Evolutionary conservation across 805 yeast genomes (phyloP).

Genomic region (Kodamaea lidongshanica): DNA sequence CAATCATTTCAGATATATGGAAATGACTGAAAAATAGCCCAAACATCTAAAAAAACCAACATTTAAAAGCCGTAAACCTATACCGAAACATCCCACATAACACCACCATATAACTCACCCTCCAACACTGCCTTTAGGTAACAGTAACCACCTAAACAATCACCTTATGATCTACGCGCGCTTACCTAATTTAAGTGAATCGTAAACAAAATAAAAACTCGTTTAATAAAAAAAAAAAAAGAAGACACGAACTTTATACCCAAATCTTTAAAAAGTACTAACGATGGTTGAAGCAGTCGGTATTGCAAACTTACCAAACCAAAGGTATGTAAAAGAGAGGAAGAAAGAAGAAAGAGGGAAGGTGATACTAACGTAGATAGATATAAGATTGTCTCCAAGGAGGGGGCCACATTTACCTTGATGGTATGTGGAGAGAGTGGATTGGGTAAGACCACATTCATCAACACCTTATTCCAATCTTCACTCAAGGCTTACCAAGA

Average conservation of each 20-base stretch:
- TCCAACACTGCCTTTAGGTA: no score
- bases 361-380: conserved; percentile 23
- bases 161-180: no score
- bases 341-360: background rate
- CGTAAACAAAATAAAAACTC: conserved; percentile 6
- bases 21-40: no score
- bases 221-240: conserved; percentile 8
- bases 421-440: conserved; percentile 93
- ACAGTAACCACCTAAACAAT: no score
- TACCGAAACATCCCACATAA: no score
- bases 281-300: conserved; percentile 57
- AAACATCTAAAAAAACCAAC: no score
- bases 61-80: no score
- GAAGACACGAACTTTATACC: conserved; percentile 9
- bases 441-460: conserved; percentile 84
- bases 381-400: conserved; percentile 67
- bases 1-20: no score
- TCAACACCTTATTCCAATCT: conserved; percentile 79
- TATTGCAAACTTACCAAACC: conserved; percentile 67
- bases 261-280: conserved; percentile 5
- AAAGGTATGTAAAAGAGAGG: conserved; percentile 42
- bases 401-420: conserved; percentile 72
- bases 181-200: conserved; percentile 6
- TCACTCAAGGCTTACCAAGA: conserved; percentile 55
- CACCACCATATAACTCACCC: no score